Evolutionary conservation across 2,329 filamentous ascomycete genomes (phyloP), one percentile per base, ranked within the genome.

Genomic region (Domatiomyces catenatus): DNA sequence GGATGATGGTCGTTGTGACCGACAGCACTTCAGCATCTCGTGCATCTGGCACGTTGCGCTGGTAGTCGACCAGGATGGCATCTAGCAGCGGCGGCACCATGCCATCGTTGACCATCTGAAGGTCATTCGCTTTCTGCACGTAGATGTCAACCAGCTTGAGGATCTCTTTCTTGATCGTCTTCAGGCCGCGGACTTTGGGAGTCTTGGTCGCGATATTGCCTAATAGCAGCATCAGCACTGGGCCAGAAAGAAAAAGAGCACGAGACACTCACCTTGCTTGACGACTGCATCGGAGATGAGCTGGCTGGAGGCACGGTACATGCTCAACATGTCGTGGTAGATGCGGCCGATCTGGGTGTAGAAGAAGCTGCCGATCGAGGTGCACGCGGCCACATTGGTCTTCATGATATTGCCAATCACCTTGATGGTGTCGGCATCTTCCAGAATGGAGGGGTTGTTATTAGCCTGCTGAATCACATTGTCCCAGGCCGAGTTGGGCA

Each of bases 321-420:
- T 98, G 62, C 92, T 90, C 51, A 98, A 74, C 90, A 98, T 96
- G 65, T 98, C 92, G 59, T 93, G 81, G 67, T 96, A 98, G 60
- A 98, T 96, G 51, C 88, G 84, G 42, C 90, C 92, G 60, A 98
- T 94, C 66, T 98, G 92, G 10, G 92, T 90, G 63, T 94, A 95
- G 68, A 98, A 98, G 70, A 96, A 98, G 48, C 86, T 81, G 32
- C 93, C 92, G 52, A 98, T 92, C 0, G 92, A 96, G 36, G 86
- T 86, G 67, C 92, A 98, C 36, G 92, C 92, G n/a, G 93, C 90
- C 3, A 98, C 92, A 61, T 98, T 98, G 0, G 92, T 98, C 77
- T 98, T 98, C 92, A 98, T 98, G 65, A 98, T 95, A 69, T 98
- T 98, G 58, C 92, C 92, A 56, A 98, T 89, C 59, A 98, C 83